Base-by-base conservation (phyloP, 176 grass and related monocot genomes). In the Eragrostis curvula region DNA sequence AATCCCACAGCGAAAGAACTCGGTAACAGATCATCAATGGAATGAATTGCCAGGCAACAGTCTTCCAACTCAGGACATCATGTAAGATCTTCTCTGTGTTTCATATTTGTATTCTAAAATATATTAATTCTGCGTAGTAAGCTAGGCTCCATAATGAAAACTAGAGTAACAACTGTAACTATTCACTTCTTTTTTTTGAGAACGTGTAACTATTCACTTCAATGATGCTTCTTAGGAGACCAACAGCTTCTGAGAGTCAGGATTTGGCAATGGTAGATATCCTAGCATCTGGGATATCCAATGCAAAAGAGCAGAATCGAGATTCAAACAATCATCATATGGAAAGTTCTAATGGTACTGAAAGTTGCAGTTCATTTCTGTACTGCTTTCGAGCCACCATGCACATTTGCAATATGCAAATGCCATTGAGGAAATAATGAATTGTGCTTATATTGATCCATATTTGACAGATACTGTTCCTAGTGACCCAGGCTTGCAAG, bases 1-100 rank as follows among this genome's bases (percentile, higher is more conserved):
- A 71, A 81, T 40, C 66, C 66, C 56, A 32, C 25, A 70, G 2
- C 39, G 10, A 71, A 89, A 71, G 56, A 89, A 65, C 70, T 56
- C 46, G 40, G 7, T 66, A 63, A 58, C 16, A 64, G 60, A 25
- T 56, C 24, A 64, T 65, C 56, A 49, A 20, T 61, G 36, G 65
- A 77, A 42, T 56, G 66, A 85, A 70, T 70, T 40, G 16, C 58
- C 78, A 42, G 15, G 65, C 21, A 66, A 72, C 52, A 42, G 30
- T 49, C 70, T 80, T 74, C 43, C 52, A 80, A 80, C 5, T 63
- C 88, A 47, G 12, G 20, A 50, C 58, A 49, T 78, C 65, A 77
- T 70, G 88, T 89, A 85, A 82, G 64, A 66, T 67, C 12, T 79
- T 71, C 2, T 79, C 52, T 55, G 11, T 73, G 11, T 73, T 66